These are phyloP conservation scores for Sporopachydermia lactativora DNA, from an alignment of 805 yeast genomes.

Conservation along the genomic window DNA sequence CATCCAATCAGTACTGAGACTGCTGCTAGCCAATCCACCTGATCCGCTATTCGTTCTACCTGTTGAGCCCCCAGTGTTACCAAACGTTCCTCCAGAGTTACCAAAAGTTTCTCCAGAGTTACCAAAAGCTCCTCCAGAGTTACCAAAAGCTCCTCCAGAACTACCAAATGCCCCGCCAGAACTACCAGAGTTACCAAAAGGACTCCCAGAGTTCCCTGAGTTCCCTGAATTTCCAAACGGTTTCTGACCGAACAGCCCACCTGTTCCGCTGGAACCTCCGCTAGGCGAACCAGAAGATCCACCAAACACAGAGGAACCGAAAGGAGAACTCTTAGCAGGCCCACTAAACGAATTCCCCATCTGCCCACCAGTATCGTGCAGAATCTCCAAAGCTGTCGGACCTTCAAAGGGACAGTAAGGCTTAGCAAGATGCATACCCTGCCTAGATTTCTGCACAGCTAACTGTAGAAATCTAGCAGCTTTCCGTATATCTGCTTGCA, in stretches of 20 bases:
- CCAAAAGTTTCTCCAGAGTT: background rate
- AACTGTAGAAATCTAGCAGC: constrained; percentile 47
- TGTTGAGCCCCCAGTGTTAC: background rate
- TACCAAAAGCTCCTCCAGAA: constrained; percentile 2
- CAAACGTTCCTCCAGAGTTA: background rate
- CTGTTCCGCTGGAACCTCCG: constrained; percentile 7
- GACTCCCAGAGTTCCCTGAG: constrained; percentile 5
- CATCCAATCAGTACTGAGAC: background rate
- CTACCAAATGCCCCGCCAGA: background rate
- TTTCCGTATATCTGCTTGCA: constrained; percentile 27
- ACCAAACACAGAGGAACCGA: constrained; percentile 5
- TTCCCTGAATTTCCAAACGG: constrained; percentile 1
- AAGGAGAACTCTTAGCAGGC: constrained; percentile 2
- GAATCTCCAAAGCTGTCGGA: constrained; percentile 8
- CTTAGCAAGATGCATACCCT: constrained; percentile 15
- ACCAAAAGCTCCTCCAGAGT: constrained; percentile 5
- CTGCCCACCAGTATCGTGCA: background rate
- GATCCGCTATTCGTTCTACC: background rate
- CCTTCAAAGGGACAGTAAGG: constrained; percentile 20
- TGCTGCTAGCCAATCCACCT: background rate
- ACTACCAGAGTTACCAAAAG: constrained; percentile 6
- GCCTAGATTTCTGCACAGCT: constrained; percentile 21
- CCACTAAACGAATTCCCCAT: constrained; percentile 1
- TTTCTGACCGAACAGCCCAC: constrained; percentile 11
- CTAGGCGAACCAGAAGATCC: constrained; percentile 10